A percentile compares a stretch with the other conserved stretches of the same genome.
phyloP scores from a whole-genome alignment of 192 early-diverging fungal genomes.

The Mortierella antarctica region DNA sequence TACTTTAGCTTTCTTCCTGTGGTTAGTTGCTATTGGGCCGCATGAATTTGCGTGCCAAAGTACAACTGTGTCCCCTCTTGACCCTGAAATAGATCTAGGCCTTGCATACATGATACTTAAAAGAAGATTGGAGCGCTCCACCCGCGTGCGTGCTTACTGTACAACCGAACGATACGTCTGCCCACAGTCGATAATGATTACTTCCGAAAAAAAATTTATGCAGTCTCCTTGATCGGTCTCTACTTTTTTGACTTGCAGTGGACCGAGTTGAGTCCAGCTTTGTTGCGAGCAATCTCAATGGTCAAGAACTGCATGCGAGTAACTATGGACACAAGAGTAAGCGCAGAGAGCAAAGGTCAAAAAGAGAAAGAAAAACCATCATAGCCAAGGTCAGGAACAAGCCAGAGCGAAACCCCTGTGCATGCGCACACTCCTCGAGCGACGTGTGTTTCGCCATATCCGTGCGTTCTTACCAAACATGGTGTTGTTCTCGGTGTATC shows the following conservation, averaged over 20 bases:
- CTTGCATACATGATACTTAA: neutral
- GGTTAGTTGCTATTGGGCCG: too few species aligned
- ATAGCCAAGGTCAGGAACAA: neutral
- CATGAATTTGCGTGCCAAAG: too few species aligned
- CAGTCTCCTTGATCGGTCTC: neutral
- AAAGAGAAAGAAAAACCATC: slow-evolving; percentile 8
- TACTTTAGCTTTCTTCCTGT: too few species aligned
- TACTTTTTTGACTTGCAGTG: slow-evolving; percentile 52
- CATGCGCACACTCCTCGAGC: neutral
- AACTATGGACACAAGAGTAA: slow-evolving; percentile 44
- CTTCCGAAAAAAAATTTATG: neutral
- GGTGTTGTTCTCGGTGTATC: slow-evolving; percentile 88
- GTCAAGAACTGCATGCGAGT: slow-evolving; percentile 89
- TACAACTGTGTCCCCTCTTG: too few species aligned
- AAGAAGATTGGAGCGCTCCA: neutral
- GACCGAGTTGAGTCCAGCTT: slow-evolving; percentile 79
- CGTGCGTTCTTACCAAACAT: slow-evolving; percentile 79
- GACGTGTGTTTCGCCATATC: slow-evolving; percentile 37
- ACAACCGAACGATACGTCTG: neutral
- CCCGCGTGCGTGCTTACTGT: neutral
- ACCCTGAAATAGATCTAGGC: too few species aligned
- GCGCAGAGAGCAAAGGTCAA: neutral
- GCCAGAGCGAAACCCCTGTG: neutral
- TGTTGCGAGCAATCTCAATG: slow-evolving; percentile 93
- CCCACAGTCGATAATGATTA: neutral